A percentile compares a stretch with the other conserved stretches of the same genome.
Evolutionary conservation across 1,284 basidiomycete genomes (phyloP).

Genomic region (Pterulicium gracile): DNA sequence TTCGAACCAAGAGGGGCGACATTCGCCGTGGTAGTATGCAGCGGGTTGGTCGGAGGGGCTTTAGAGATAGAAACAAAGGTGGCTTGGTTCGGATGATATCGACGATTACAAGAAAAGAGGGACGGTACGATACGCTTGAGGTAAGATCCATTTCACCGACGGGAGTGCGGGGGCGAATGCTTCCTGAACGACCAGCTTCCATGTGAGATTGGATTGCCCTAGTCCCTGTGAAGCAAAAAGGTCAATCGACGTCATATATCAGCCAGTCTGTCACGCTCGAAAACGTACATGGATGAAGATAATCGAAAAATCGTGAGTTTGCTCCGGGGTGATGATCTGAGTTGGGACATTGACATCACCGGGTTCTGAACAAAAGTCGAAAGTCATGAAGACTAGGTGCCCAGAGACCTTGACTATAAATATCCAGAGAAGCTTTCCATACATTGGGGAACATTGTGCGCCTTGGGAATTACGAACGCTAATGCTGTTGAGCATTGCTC

Average conservation of each 20-base stretch:
- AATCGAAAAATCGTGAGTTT: too few species aligned
- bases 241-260: not conserved
- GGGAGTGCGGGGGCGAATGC: slow-evolving; percentile 25
- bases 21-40: slow-evolving; percentile 19
- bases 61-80: too few species aligned
- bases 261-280: not conserved
- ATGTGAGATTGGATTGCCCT: slow-evolving; percentile 25
- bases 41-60: slow-evolving; percentile 19
- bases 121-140: slow-evolving; percentile 25
- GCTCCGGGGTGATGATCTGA: too few species aligned
- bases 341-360: too few species aligned
- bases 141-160: slow-evolving; percentile 29
- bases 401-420: too few species aligned
- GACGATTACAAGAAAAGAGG: slow-evolving; percentile 7
- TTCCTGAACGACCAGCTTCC: slow-evolving; percentile 21
- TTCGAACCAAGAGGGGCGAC: slow-evolving; percentile 35
- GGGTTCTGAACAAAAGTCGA: too few species aligned
- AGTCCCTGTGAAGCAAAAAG: slow-evolving; percentile 22
- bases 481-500: too few species aligned
- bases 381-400: too few species aligned
- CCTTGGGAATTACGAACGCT: too few species aligned
- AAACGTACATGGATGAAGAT: slow-evolving; percentile 26
- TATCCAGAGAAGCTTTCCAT: too few species aligned
- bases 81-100: slow-evolving; percentile 4
- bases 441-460: too few species aligned